Evolutionary conservation across 2,329 filamentous ascomycete genomes (phyloP), one percentile per base, ranked within the genome.

Genomic region (Dothistroma pini): DNA sequence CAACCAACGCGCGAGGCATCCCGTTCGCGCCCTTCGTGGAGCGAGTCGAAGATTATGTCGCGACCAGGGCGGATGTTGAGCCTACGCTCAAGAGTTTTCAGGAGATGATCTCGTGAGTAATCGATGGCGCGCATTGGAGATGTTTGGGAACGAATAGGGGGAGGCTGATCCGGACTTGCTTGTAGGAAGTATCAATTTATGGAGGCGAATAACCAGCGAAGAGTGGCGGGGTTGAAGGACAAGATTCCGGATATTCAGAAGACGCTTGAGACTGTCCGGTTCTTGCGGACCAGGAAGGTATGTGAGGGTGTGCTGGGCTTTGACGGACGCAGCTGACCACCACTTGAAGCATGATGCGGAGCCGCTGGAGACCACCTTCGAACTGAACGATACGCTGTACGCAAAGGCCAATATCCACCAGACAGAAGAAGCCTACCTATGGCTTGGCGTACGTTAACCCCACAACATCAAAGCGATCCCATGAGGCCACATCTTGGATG

Each of bases 151-250:
- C 25, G 25, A 6, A 29, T 50, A 31, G 11, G 22, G 14, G 11
- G 21, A 21, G 54, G 57, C 35, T 52, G 48, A 56, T 12, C 2
- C 54, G 35, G 5, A 29, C 31, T 10, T 29, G 25, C 25, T 72
- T 74, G 75, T 74, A 96, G 92, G 70, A 99, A 99, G 83, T 99
- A 99, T 80, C 95, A 97, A 77, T 99, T 97, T 79, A 99, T 99
- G 95, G 92, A 97, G 79, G 82, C 89, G 74, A 97, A 96, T 77
- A 90, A 95, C 61, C 89, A 96, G 76, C 85, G 91, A 65, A 86
- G 95, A 53, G 88, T 90, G 57, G 82, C 84, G 4, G 92, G 93
- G 1, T 80, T 99, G 59, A 90, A 88, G 72, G 93, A 97, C 73
- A 99, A 97, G 81, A 92, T 99, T 68, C 95, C 95, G 0, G 95